phyloP scores from a whole-genome alignment of 208 protist genomes.

The Polymyxa betae region DNA sequence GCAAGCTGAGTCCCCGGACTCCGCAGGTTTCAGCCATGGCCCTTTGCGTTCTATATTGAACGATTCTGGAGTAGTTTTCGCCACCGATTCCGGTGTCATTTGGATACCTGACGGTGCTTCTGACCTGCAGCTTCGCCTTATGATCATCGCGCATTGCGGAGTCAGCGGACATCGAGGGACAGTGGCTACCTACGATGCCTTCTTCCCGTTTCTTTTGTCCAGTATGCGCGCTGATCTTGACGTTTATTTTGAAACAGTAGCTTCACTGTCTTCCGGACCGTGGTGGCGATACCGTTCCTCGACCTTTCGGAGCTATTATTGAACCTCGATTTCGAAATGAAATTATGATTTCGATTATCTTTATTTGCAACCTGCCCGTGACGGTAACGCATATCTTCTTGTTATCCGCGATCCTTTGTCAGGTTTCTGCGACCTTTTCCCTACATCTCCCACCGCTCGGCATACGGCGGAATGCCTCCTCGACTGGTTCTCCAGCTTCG shows the following conservation, averaged over 20 bases:
- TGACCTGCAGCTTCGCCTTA: neutral
- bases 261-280: constrained; percentile 15
- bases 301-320: neutral
- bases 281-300: neutral
- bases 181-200: neutral
- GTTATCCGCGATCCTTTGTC: neutral
- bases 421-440: neutral
- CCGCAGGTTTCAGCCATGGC: neutral
- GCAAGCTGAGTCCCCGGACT: neutral
- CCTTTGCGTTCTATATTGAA: neutral
- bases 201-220: constrained; percentile 19
- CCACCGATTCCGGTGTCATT: neutral
- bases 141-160: constrained; percentile 5
- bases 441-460: neutral
- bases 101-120: neutral
- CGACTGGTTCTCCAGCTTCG: neutral
- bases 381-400: neutral
- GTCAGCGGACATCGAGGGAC: neutral
- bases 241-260: neutral
- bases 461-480: neutral
- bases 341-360: constrained; percentile 27
- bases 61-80: neutral
- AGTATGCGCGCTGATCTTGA: neutral
- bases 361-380: neutral
- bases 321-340: neutral